These are phyloP conservation scores for Fusarium heterosporum DNA, from an alignment of 2,329 filamentous ascomycete species.

Conservation along the genomic window DNA sequence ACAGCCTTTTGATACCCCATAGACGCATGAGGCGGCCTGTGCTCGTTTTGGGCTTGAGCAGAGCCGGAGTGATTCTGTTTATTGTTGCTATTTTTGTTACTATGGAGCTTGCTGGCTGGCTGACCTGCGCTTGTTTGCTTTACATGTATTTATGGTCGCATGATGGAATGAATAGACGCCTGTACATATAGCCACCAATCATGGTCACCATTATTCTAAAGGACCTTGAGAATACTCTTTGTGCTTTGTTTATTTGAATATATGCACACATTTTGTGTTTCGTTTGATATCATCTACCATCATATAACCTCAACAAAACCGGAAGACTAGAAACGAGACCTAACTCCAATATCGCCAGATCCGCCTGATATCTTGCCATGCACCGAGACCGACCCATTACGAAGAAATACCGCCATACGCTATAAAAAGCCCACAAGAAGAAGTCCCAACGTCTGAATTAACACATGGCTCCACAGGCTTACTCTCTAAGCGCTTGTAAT, in stretches of 20 bases:
- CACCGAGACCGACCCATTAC: conserved; percentile 37
- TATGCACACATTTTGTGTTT: conserved; percentile 23
- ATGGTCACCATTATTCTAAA: neutral
- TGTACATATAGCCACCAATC: neutral
- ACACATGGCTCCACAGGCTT: conserved; percentile 1
- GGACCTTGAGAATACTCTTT: neutral
- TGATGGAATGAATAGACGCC: conserved; percentile 26
- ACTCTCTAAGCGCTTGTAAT: conserved; percentile 65
- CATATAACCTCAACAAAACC: conserved; percentile 14
- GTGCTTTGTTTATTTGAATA: neutral
- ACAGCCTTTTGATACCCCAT: conserved; percentile 50
- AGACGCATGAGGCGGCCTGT: conserved; percentile 50
- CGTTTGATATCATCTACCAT: conserved; percentile 31
- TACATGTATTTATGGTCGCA: conserved; percentile 11
- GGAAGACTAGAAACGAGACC: conserved; percentile 37
- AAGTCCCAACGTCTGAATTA: conserved; percentile 9
- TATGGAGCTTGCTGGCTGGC: conserved; percentile 8
- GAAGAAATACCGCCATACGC: conserved; percentile 24
- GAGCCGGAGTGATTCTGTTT: conserved; percentile 34
- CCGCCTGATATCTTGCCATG: conserved; percentile 41
- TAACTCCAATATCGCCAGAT: conserved; percentile 47
- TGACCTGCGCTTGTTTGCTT: conserved; percentile 10
- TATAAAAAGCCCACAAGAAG: conserved; percentile 6
- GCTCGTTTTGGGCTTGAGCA: conserved; percentile 36
- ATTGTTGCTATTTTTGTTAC: conserved; percentile 26